phyloP scores from a whole-genome alignment of 371 early-diverging fungal species.

The Saksenaea oblongispora region DNA sequence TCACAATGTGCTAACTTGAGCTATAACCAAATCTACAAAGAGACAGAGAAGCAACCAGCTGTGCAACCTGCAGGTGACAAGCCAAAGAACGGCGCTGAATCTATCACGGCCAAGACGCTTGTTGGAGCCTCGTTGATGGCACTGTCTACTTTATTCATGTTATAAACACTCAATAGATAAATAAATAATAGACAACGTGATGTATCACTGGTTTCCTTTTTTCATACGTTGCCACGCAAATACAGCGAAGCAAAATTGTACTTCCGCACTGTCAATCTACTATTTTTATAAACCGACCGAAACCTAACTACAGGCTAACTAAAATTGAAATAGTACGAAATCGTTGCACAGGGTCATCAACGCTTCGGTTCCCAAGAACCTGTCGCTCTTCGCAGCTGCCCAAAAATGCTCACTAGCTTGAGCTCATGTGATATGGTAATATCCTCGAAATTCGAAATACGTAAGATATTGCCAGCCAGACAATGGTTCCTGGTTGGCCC shows the following conservation, averaged over 20 bases:
- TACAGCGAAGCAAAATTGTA: not conserved
- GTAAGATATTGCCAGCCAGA: too few species aligned
- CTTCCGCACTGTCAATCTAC: not conserved
- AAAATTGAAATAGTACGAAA: too few species aligned
- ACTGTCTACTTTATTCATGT: not conserved
- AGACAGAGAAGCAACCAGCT: conserved; percentile 2
- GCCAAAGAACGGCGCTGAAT: not conserved
- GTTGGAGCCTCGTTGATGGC: not conserved
- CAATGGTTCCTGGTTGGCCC: too few species aligned
- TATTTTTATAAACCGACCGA: not conserved
- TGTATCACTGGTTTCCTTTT: not conserved
- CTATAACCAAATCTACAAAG: conserved; percentile 14
- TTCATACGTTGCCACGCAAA: not conserved
- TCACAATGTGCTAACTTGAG: conserved; percentile 20
- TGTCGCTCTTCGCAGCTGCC: too few species aligned
- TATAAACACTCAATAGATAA: not conserved
- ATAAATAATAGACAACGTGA: not conserved
- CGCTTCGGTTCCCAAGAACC: too few species aligned
- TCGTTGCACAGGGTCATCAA: too few species aligned
- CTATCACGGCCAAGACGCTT: not conserved
- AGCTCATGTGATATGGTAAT: too few species aligned
- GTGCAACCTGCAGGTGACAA: not conserved
- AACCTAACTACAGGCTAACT: too few species aligned
- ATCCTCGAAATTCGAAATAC: too few species aligned
- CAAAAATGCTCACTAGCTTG: too few species aligned